Evolutionary conservation across 768 basidiomycete genomes (phyloP), one percentile per base, ranked within the genome.

Genomic region (Suillus alpinus): DNA sequence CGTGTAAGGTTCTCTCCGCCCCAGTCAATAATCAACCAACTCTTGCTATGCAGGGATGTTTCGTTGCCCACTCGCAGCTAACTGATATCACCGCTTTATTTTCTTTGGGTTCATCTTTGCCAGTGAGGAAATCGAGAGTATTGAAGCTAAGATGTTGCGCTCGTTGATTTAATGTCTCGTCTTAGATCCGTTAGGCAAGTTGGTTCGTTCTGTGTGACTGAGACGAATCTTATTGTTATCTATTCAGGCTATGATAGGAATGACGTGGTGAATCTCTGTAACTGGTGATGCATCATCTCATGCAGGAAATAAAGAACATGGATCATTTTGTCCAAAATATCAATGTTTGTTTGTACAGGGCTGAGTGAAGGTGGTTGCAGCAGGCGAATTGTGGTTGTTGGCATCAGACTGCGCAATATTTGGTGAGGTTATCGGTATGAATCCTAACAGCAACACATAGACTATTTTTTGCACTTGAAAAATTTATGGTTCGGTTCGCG

Each of bases 91-190:
- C 31, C 8, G 16, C 49, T 14, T 3, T 34, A 78, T 88, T 61
- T 89, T 87, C 77, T 88, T 88, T 67, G 87, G 88, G 4, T 89
- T 89, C 74, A 69, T 90, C 61, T 85, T 86, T 53, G 86, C 86
- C 23, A 87, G 87, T 43, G 86, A 88, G 70, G 87, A 89, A 72
- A 88, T 89, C 57, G 86, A 89, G 71, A 87, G 85, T 74, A 3
- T 3, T 56, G 43, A 23, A 57, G 46, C 51, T 57, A 53, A 23
- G 57, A 31, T 47, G 58, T 36, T 59, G 36, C 44, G 7, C 36
- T 31, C 49, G 18, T 31, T 31, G 2, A 50, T n/a, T 50, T 59
- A 62, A 18, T 18, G 47, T 34, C 46, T 20, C 18, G 0, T 36
- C 23, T 44, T 59, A 81, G 78, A 81, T 72, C 80, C 80, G 7